Conservation (phyloP, 148 eudicot species). For the Amaranthus cruentus region DNA sequence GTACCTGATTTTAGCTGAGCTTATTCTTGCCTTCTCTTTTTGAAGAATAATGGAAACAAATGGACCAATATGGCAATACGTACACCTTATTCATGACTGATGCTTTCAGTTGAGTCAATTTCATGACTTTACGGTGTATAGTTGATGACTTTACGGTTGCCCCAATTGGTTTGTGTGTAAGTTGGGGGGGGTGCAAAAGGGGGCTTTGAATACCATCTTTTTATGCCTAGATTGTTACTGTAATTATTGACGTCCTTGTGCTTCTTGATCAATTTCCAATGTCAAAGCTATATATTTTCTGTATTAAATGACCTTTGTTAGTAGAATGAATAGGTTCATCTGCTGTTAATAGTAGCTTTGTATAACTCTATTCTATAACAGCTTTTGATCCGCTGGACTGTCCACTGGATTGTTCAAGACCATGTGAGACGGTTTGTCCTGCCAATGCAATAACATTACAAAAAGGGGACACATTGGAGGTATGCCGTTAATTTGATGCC, state of each 20-base stretch:
- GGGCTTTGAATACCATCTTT: background rate
- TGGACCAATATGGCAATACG: too few relatives aligned
- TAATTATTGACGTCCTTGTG: background rate
- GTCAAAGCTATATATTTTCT: background rate
- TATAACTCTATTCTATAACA: constrained; percentile 22
- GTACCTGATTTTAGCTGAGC: too few relatives aligned
- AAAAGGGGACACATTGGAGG: constrained; percentile 24
- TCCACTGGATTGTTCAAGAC: constrained; percentile 82
- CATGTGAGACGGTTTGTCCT: constrained; percentile 86
- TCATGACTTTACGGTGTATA: background rate
- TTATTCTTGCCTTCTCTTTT: too few relatives aligned
- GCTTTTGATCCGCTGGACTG: constrained; percentile 84
- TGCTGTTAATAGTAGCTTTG: background rate
- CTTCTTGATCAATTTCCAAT: background rate
- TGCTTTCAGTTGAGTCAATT: background rate
- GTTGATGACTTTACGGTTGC: background rate
- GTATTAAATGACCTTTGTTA: background rate
- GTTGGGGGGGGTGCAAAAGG: background rate
- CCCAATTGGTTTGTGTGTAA: background rate
- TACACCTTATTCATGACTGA: background rate
- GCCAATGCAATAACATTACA: constrained; percentile 65
- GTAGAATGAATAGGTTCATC: background rate
- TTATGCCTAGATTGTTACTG: background rate
- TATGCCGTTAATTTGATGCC: background rate
- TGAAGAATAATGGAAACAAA: too few relatives aligned